A percentile compares a stretch with the other conserved stretches of the same genome.
Conservation (phyloP, 352 stramenopile genomes). For the Aphanomyces cochlioides region DNA sequence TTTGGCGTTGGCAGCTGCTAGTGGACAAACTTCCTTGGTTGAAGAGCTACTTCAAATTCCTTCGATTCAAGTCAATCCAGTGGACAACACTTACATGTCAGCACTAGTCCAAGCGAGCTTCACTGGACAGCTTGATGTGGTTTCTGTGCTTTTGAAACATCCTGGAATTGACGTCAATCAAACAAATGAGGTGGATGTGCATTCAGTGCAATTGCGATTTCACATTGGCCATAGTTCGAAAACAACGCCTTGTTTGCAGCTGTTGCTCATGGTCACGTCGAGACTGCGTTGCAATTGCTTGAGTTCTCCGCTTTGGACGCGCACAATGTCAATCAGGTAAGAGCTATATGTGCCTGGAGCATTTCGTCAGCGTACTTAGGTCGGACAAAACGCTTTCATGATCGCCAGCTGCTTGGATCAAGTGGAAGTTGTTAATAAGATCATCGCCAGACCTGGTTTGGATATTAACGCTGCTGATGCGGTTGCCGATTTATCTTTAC, state of each 20-base stretch:
- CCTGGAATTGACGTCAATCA: background rate
- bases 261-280: conserved; percentile 1
- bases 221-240: background rate
- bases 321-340: background rate
- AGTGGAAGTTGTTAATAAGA: conserved; percentile 5
- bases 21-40: background rate
- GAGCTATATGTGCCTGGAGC: background rate
- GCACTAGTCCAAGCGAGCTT: conserved; percentile 14
- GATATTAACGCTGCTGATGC: conserved; percentile 7
- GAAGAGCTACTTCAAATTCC: background rate
- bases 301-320: background rate
- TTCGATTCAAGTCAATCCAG: conserved; percentile 1
- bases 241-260: conserved; percentile 20
- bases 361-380: background rate
- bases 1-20: background rate
- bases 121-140: conserved; percentile 5
- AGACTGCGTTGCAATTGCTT: conserved; percentile 6
- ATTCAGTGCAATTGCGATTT: background rate
- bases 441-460: background rate
- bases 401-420: conserved; percentile 15
- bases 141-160: background rate
- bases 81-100: background rate
- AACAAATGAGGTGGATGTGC: background rate
- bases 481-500: background rate
- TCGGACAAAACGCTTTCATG: conserved; percentile 11